Evolutionary conservation across 371 early-diverging fungal species (phyloP).

Genomic region (Dinochytrium kinnereticum): DNA sequence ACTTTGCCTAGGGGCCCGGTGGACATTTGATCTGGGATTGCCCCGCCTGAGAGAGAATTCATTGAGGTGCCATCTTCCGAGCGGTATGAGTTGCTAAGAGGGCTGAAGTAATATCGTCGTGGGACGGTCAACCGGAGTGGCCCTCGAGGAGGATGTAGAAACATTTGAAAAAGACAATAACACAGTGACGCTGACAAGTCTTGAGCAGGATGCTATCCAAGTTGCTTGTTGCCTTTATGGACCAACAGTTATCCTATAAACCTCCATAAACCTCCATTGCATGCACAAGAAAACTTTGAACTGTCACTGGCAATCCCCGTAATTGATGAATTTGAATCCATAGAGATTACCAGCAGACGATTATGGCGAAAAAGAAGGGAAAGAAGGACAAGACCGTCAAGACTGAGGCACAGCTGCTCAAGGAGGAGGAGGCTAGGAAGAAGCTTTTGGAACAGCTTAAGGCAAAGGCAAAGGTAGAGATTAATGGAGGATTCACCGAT

Average conservation of each 20-base stretch:
- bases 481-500: too few species aligned
- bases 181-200: background rate
- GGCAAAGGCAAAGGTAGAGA: slow-evolving; percentile 51
- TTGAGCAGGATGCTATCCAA: background rate
- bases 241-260: too few species aligned
- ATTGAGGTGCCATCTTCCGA: too few species aligned
- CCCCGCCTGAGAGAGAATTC: too few species aligned
- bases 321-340: too few species aligned
- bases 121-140: background rate
- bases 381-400: slow-evolving; percentile 51
- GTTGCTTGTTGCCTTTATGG: too few species aligned
- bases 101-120: too few species aligned
- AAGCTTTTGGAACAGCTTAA: slow-evolving; percentile 47
- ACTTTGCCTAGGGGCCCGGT: background rate
- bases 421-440: slow-evolving; percentile 51
- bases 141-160: background rate
- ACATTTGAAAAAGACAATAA: background rate
- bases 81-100: too few species aligned
- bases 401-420: slow-evolving; percentile 45
- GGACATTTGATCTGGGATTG: too few species aligned
- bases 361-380: slow-evolving; percentile 47
- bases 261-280: too few species aligned
- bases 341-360: background rate
- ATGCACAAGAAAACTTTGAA: too few species aligned
- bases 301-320: too few species aligned